phyloP scores from a whole-genome alignment of 1,139 yeast species.

The Nakaseomyces nivariensis region DNA sequence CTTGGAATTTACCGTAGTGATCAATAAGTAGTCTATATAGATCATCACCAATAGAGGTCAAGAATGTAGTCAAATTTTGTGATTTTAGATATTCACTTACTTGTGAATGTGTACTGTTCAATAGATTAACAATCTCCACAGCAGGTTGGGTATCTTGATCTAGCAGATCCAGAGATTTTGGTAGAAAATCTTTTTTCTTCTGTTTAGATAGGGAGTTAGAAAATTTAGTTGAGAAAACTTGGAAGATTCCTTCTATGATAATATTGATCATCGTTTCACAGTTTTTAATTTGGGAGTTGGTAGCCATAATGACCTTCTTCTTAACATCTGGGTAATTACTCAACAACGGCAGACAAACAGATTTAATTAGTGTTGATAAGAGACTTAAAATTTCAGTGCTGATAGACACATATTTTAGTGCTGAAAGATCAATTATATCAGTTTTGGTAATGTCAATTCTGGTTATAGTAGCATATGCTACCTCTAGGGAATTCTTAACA shows the following conservation, averaged over 20 bases:
- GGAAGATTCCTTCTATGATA: slow-evolving; percentile 51
- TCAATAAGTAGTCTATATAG: slow-evolving; percentile 53
- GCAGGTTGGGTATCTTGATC: slow-evolving; percentile 67
- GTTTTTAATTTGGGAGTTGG: slow-evolving; percentile 57
- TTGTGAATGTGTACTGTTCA: slow-evolving; percentile 37
- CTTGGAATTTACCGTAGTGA: slow-evolving; percentile 68
- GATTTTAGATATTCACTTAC: slow-evolving; percentile 37
- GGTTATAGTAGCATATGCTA: slow-evolving; percentile 41
- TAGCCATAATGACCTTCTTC: slow-evolving; percentile 50
- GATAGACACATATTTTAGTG: slow-evolving; percentile 43
- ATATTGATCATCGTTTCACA: slow-evolving; percentile 63
- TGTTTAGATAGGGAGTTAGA: slow-evolving; percentile 46
- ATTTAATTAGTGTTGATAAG: slow-evolving; percentile 60
- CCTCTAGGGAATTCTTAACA: slow-evolving; percentile 66
- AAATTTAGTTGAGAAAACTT: slow-evolving; percentile 40
- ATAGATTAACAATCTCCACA: slow-evolving; percentile 47
- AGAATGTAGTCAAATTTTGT: slow-evolving; percentile 43
- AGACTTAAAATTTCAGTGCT: slow-evolving; percentile 57
- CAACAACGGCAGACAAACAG: slow-evolving; percentile 64
- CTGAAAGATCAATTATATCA: slow-evolving; percentile 34
- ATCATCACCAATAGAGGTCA: slow-evolving; percentile 51
- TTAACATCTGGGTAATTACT: slow-evolving; percentile 53
- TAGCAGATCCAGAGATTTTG: slow-evolving; percentile 39
- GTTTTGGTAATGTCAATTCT: slow-evolving; percentile 31
- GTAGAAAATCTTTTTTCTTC: slow-evolving; percentile 49